phyloP scores from a whole-genome alignment of 768 basidiomycete species.

The Strobilomyces confusus region DNA sequence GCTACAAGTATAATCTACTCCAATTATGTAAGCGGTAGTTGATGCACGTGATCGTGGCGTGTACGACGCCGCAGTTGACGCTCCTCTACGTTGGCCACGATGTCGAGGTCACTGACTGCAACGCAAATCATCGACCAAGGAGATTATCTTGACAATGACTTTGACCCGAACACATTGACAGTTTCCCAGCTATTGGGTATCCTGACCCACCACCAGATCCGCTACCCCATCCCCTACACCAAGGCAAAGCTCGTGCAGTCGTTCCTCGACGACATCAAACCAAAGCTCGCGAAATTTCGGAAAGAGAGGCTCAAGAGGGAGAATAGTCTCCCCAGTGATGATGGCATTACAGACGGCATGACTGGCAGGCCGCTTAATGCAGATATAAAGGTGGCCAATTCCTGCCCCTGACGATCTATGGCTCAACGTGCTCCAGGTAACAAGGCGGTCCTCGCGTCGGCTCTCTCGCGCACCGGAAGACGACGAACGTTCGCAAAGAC shows the following conservation, averaged over 20 bases:
- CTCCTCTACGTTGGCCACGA: slow-evolving; percentile 31
- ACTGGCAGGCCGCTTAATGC: slow-evolving; percentile 66
- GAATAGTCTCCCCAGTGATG: slow-evolving; percentile 72
- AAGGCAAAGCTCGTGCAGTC: slow-evolving; percentile 72
- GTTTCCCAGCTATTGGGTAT: slow-evolving; percentile 80
- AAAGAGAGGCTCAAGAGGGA: slow-evolving; percentile 61
- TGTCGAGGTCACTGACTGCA: slow-evolving; percentile 71
- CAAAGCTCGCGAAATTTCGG: slow-evolving; percentile 52
- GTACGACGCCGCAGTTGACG: neutral
- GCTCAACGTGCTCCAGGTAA: slow-evolving; percentile 14
- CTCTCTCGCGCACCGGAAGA: slow-evolving; percentile 54
- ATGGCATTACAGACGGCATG: slow-evolving; percentile 79
- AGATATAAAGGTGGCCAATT: slow-evolving; percentile 39
- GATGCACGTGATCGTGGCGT: slow-evolving; percentile 23
- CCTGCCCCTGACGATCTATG: slow-evolving; percentile 2
- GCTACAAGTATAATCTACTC: no score
- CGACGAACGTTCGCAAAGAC: slow-evolving; percentile 39
- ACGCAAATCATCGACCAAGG: slow-evolving; percentile 70
- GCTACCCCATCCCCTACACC: slow-evolving; percentile 68
- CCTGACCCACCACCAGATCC: slow-evolving; percentile 71
- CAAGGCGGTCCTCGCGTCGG: slow-evolving; percentile 60
- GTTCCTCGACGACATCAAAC: slow-evolving; percentile 76
- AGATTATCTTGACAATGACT: slow-evolving; percentile 76
- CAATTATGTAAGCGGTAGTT: neutral
- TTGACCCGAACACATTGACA: slow-evolving; percentile 69